phyloP scores from a whole-genome alignment of 176 grass and related monocot species.

The Metroxylon sagu region DNA sequence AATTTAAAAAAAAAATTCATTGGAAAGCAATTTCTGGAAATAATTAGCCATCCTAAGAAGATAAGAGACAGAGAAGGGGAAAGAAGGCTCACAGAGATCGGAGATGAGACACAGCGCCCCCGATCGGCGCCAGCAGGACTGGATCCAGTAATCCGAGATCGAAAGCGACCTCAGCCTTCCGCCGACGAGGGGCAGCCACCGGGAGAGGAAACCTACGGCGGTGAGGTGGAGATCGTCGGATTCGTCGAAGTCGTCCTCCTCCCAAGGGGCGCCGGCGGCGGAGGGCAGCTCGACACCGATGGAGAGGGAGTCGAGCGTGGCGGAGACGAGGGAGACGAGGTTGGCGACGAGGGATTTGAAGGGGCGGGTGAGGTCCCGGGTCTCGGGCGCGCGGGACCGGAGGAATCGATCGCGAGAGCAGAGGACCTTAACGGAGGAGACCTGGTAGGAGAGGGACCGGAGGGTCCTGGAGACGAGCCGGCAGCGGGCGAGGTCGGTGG shows the following conservation, averaged over 20 bases:
- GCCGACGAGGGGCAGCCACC: conserved; percentile 32
- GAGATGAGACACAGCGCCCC: conserved; percentile 51
- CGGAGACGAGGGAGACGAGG: conserved; percentile 31
- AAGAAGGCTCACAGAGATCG: conserved; percentile 36
- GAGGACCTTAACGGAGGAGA: conserved; percentile 22
- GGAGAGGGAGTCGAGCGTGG: conserved; percentile 31
- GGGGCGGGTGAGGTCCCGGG: neutral
- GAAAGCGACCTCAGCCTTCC: conserved; percentile 28
- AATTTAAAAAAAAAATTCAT: neutral
- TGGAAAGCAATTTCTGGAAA: too few relatives aligned
- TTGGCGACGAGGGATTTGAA: conserved; percentile 33
- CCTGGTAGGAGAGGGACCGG: conserved; percentile 24
- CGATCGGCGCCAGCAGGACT: conserved; percentile 56
- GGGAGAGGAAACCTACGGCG: conserved; percentile 25
- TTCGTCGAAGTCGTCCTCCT: conserved; percentile 42
- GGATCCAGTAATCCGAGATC: conserved; percentile 48
- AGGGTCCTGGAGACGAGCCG: conserved; percentile 47
- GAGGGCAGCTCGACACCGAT: conserved; percentile 19
- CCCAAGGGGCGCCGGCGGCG: conserved; percentile 15
- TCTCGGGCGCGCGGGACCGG: conserved; percentile 1
- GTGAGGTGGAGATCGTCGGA: conserved; percentile 61
- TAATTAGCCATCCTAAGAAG: neutral
- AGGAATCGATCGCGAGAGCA: conserved; percentile 24
- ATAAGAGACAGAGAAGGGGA: neutral
- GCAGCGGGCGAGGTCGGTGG: conserved; percentile 37